Conservation (phyloP, 176 grass and related monocot genomes). For the Thinopyrum elongatum region DNA sequence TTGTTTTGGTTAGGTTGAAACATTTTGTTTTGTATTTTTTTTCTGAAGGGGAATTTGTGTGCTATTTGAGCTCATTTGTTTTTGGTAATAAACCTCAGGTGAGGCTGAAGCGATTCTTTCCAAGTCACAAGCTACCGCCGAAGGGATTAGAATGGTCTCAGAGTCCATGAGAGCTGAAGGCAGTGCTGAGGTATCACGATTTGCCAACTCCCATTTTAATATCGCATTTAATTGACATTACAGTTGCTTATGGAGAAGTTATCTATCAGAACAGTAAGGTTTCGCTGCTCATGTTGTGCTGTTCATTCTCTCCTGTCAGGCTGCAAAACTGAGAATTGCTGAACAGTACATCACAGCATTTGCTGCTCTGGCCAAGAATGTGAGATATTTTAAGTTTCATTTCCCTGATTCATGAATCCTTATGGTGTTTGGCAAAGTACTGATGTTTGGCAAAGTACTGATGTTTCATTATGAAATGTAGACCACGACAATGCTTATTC, state of each 20-base stretch:
- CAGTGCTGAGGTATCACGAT: conserved; percentile 61
- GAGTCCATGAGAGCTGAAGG: conserved; percentile 68
- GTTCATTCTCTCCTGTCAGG: conserved; percentile 40
- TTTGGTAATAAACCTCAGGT: conserved; percentile 48
- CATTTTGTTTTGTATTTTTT: background rate
- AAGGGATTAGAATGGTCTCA: conserved; percentile 71
- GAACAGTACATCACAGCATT: conserved; percentile 92
- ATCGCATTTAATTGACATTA: background rate
- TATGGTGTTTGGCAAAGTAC: conserved; percentile 4
- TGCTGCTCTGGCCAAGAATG: conserved; percentile 66
- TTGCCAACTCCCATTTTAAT: background rate
- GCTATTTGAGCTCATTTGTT: background rate
- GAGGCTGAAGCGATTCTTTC: conserved; percentile 86
- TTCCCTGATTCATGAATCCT: background rate
- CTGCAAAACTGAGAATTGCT: conserved; percentile 74
- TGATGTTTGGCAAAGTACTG: background rate
- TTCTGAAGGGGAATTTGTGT: background rate
- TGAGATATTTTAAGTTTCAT: conserved; percentile 20
- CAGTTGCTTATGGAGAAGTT: background rate
- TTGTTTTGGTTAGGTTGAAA: conserved; percentile 2
- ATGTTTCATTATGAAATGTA: conserved; percentile 26
- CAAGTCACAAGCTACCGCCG: conserved; percentile 75
- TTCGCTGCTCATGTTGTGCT: background rate
- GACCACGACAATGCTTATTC: conserved; percentile 74
- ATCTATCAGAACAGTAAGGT: background rate